phyloP scores from a whole-genome alignment of 306 rosid species.

The Cucurbita ficifolia region DNA sequence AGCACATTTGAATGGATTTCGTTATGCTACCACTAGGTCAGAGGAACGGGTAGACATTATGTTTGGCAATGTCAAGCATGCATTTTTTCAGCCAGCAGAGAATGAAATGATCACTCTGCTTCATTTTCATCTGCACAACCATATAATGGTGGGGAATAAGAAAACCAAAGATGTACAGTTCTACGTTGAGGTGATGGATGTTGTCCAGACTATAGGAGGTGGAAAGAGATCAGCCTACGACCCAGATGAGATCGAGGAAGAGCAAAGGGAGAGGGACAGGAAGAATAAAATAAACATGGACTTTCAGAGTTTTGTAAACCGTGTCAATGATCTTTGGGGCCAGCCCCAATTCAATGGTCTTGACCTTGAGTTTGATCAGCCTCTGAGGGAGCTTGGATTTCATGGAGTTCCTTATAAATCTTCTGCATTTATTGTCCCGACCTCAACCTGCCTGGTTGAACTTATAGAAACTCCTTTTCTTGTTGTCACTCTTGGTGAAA shows the following conservation, averaged over 20 bases:
- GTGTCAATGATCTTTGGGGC: conserved; percentile 91
- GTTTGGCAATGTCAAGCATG: conserved; percentile 81
- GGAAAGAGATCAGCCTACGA: conserved; percentile 86
- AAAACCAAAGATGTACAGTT: conserved; percentile 92
- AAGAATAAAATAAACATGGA: conserved; percentile 80
- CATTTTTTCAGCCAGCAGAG: conserved; percentile 95
- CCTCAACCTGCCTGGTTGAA: conserved; percentile 82
- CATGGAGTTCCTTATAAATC: conserved; percentile 89
- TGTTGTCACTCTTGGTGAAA: conserved; percentile 73
- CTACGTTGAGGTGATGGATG: conserved; percentile 88
- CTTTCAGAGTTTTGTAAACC: conserved; percentile 72
- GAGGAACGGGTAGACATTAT: conserved; percentile 80
- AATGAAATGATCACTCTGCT: conserved; percentile 92
- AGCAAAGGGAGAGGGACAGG: conserved; percentile 85
- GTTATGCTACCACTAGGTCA: conserved; percentile 67
- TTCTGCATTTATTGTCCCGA: conserved; percentile 79
- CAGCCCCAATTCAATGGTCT: conserved; percentile 70
- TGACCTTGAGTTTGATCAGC: conserved; percentile 93
- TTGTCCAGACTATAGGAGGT: conserved; percentile 79
- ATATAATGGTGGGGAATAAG: conserved; percentile 91
- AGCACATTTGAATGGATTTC: conserved; percentile 84
- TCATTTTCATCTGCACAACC: conserved; percentile 89
- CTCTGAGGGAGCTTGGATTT: conserved; percentile 92
- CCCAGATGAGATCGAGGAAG: conserved; percentile 96
- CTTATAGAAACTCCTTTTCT: conserved; percentile 84